Conservation (phyloP, 306 rosid species). For the Malus fusca region DNA sequence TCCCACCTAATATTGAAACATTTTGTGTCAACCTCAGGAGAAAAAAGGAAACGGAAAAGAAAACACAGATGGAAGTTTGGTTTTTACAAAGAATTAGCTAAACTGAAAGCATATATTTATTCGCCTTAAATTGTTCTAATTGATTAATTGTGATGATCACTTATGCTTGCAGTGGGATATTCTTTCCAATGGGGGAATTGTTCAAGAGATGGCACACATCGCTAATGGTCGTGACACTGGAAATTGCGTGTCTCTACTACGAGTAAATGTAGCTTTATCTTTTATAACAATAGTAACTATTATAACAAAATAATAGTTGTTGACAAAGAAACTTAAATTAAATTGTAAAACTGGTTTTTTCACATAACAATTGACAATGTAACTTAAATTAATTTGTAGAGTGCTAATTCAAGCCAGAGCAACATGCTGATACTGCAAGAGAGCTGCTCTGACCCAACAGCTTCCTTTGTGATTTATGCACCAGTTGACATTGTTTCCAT, state of each 20-base stretch:
- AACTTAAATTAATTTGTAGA: slow-evolving; percentile 31
- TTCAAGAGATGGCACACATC: slow-evolving; percentile 97
- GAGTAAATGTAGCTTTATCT: slow-evolving; percentile 62
- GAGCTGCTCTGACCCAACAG: slow-evolving; percentile 75
- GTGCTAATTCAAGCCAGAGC: slow-evolving; percentile 96
- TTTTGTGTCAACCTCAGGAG: neutral
- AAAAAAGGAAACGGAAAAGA: neutral
- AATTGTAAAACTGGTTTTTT: too few relatives aligned
- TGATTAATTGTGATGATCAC: neutral
- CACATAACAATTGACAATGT: neutral
- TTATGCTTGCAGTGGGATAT: slow-evolving; percentile 72
- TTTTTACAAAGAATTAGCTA: neutral
- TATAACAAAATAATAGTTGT: neutral
- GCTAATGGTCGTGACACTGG: slow-evolving; percentile 90
- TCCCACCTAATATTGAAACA: neutral
- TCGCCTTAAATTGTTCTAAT: neutral
- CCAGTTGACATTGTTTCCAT: slow-evolving; percentile 87
- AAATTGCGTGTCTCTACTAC: slow-evolving; percentile 73
- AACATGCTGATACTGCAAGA: slow-evolving; percentile 93
- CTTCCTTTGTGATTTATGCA: slow-evolving; percentile 77
- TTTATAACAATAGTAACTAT: neutral
- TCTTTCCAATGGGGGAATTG: slow-evolving; percentile 87
- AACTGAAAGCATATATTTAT: neutral
- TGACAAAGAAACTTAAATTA: neutral
- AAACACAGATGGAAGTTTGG: neutral